Evolutionary conservation across 176 grass and related monocot species (phyloP), one percentile per base, ranked within the genome.

Genomic region (Carex kokanica): DNA sequence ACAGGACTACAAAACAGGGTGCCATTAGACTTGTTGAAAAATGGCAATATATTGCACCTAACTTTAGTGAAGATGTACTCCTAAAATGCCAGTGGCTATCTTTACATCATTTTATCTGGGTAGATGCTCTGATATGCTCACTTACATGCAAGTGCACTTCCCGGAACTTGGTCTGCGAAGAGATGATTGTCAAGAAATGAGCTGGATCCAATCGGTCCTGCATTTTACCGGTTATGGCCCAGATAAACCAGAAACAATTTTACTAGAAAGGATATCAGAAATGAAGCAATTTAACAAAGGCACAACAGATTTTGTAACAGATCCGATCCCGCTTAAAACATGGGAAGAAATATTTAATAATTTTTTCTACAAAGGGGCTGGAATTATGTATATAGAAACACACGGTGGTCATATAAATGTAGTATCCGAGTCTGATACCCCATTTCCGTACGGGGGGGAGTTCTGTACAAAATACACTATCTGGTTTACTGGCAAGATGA

Each of bases 121-220:
- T 69, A 17, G 2, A 1, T 34, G 87, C 67, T 0, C 2, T 18
- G 23, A 18, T 12, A 78, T 89, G 74, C 68, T 88, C 7, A 52
- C 53, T 0, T 57, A 73, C 17, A 63, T 93, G 69, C 3, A 34
- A 17, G 4, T 32, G 31, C 67, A 11, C n/a, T 93, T 97, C 71
- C 91, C 91, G 1, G 91, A 93, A 55, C 87, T 97, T 3, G 49
- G 87, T 17, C 2, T 93, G n/a, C 40, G 0, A 21, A 17, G 38
- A 0, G 4, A 43, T 1, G 89, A 97, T 86, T 91, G 88, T 56
- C 68, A 85, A 45, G 93, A 97, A 83, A 93, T 97, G 93, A 88
- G 82, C 2, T 97, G 87, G 89, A 81, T 93, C 77, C 10, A 97
- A 6, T 85, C 91, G 6, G 89, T 89, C 0, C 69, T 91, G 57